phyloP scores from a whole-genome alignment of 768 basidiomycete genomes.

The Trametes maxima region DNA sequence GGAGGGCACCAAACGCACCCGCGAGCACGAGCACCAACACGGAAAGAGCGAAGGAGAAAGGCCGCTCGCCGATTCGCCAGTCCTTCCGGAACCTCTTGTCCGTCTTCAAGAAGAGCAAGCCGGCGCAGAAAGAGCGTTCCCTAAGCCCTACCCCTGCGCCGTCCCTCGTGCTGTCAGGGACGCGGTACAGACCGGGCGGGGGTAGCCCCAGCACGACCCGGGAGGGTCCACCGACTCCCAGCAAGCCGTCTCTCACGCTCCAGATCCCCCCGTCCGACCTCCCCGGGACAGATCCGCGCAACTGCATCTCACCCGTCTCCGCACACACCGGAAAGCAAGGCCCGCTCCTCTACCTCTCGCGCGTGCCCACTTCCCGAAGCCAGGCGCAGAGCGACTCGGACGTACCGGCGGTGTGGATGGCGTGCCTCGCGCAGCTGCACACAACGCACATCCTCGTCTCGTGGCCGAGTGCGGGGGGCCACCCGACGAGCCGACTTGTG shows the following conservation, averaged over 20 bases:
- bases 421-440: constrained; percentile 45
- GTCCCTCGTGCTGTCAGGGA: not conserved
- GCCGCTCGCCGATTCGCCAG: constrained; percentile 58
- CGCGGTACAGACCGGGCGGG: constrained; percentile 4
- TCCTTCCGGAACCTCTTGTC: constrained; percentile 66
- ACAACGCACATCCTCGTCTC: constrained; percentile 48
- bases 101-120: constrained; percentile 55
- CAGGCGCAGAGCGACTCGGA: constrained; percentile 5
- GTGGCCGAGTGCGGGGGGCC: constrained; percentile 45
- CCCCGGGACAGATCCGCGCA: constrained; percentile 17
- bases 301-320: constrained; percentile 29
- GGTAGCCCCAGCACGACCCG: not conserved
- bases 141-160: not conserved
- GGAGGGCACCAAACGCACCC: not conserved
- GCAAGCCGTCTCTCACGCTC: constrained; percentile 10
- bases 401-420: constrained; percentile 50
- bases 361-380: too few relatives aligned
- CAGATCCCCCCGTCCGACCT: constrained; percentile 7
- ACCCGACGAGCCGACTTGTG: constrained; percentile 48
- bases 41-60: constrained; percentile 42
- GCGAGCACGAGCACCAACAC: not conserved
- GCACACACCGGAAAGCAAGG: constrained; percentile 34
- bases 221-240: not conserved
- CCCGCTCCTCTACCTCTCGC: constrained; percentile 51
- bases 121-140: constrained; percentile 12